Conservation (phyloP, 176 grass and related monocot species). For the Tuctoria greenei region DNA sequence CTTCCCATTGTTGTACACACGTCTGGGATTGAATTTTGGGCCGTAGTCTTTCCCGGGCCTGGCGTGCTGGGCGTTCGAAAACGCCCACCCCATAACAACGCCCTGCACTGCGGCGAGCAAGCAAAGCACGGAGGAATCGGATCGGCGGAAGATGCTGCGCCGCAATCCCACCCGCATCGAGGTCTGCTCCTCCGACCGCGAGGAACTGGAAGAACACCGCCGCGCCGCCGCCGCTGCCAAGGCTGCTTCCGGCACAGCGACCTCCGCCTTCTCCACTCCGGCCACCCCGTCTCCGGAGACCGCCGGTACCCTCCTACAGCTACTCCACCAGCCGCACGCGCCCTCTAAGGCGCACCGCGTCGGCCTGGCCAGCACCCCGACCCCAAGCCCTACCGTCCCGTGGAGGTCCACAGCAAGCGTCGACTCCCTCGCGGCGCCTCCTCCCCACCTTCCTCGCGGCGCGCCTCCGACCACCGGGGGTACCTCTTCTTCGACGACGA, state of each 20-base stretch:
- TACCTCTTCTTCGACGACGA: not conserved
- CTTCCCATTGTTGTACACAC: no score
- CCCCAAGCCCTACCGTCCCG: not conserved
- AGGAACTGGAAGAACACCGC: not conserved
- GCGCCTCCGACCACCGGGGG: not conserved
- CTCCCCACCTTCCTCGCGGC: not conserved
- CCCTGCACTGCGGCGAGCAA: no score
- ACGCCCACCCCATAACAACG: no score
- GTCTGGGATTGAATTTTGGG: no score
- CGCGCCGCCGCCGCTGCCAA: not conserved
- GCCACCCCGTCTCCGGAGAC: not conserved
- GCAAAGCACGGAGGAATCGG: not conserved
- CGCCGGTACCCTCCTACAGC: not conserved
- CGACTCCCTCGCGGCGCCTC: not conserved
- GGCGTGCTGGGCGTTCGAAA: no score
- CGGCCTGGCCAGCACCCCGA: not conserved
- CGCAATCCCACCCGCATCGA: constrained; percentile 17
- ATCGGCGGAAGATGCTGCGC: not conserved
- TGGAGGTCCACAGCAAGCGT: not conserved
- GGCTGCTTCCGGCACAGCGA: not conserved
- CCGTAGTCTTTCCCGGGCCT: no score
- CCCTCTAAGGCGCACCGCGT: not conserved
- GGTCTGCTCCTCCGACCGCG: not conserved
- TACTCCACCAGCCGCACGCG: not conserved
- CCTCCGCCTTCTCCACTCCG: not conserved